Evolutionary conservation across 108 stramenopile genomes (phyloP), one percentile per base, ranked within the genome.

Genomic region (Skeletonema marinoi): DNA sequence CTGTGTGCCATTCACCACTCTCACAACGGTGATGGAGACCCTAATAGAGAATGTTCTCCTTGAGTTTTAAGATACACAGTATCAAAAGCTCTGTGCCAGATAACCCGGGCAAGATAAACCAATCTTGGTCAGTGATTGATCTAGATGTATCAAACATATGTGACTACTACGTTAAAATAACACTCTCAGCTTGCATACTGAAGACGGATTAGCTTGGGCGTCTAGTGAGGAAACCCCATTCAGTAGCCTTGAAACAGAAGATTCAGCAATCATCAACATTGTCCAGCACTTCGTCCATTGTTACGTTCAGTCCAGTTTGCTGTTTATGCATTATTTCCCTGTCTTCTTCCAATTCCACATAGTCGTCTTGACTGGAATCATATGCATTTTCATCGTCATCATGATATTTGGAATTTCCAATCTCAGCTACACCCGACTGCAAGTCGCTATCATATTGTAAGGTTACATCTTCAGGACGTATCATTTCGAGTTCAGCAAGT

Each of bases 291-390:
- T 70, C 63, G 38, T 35, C 29, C 13, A 42, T n/a, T 31, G 17
- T 44, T 38, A 7, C n/a, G 19, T 32, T 32, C 16, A 21, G n/a
- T 41, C 41, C 39, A 19, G 48, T 38, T 0, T 38, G 54, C 29
- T 36, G n/a, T 25, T 16, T 25, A 30, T 75, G 54, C 74, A 63
- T 50, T 60, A 62, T 69, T 58, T 78, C 77, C 68, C 77, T 70
- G 39, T 78, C 68, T 32, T 70, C 76, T 63, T 77, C 76, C 10
- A 75, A 41, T 48, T 64, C 77, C 21, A 32, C 42, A 7, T 7
- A 19, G 19, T 51, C 19, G 50, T 17, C 19, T 51, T 51, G 19
- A 51, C 19, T 19, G 50, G 19, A 51, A 21, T 19, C n/a, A 51
- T 19, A 19, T 7, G 17, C 17, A 14, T 5, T 5, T 21, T 51